Base-by-base conservation (phyloP, 257 asterid genomes). In the Scutellaria minor region DNA sequence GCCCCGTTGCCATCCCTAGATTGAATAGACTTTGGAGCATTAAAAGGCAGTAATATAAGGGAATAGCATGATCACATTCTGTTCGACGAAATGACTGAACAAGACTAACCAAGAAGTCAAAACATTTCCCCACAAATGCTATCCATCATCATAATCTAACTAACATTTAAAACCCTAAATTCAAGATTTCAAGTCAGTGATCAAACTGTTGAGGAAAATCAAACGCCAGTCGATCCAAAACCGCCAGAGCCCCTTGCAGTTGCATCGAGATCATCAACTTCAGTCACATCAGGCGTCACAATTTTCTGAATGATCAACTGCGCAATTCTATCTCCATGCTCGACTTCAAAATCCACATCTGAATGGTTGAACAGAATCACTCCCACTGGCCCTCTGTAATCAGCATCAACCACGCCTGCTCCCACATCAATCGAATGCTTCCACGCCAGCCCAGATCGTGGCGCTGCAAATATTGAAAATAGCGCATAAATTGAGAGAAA, bases 391-490 rank as follows among this genome's bases (percentile, higher is more conserved):
- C 88, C 86, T 7, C 91, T 83, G 76, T 84, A 86, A 45, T 94
- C 96, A 0, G 97, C 98, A 64, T 94, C 98, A 9, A 94, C 85
- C 67, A 94, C 98, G 4, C 98, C 97, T 1, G 98, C 98, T 6
- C 96, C 97, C 2, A 94, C 96, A 46, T 94, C 97, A 5, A 91
- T 83, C 3, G 96, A 88, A 40, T 88, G 84, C 83, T 94, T 94
- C 96, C 92, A 91, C 1, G 98, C 68, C 79, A 94, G 65, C 6
- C 97, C 97, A 13, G 96, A 91, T 27, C 96, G 76, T 1, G 96
- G 96, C 10, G 96, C 96, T 90, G 22, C 47, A 52, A n/a, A 31
- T 18, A 10, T n/a, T 18, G n/a, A 11, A 42, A 8, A 5, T 18
- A 1, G 2, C n/a, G 42, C 5, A 12, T 12, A 6, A 15, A 20